phyloP scores from a whole-genome alignment of 1,139 yeast species.

The Geotrichum reessii region DNA sequence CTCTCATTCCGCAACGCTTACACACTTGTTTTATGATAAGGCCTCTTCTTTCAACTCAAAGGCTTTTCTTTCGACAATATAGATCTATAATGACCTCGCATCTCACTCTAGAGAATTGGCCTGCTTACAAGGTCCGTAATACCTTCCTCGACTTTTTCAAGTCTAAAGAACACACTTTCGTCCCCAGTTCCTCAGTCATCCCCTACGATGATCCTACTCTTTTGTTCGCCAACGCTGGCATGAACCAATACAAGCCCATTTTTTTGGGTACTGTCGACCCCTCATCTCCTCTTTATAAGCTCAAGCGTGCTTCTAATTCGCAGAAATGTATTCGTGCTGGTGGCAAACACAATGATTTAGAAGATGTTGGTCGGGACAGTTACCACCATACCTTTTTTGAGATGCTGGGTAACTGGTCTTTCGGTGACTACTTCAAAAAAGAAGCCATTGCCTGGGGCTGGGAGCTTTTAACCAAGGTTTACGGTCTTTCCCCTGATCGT shows the following conservation, averaged over 20 bases:
- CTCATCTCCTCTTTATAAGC: conserved; percentile 70
- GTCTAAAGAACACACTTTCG: conserved; percentile 62
- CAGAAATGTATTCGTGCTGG: conserved; percentile 99
- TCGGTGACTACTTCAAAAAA: conserved; percentile 94
- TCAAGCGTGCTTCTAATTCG: conserved; percentile 88
- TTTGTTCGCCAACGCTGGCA: conserved; percentile 94
- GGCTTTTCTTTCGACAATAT: conserved; percentile 2
- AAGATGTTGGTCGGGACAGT: conserved; percentile 95
- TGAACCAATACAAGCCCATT: conserved; percentile 97
- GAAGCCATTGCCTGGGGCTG: conserved; percentile 87
- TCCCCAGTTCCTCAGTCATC: conserved; percentile 89
- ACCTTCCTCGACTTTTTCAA: conserved; percentile 82
- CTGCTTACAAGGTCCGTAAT: conserved; percentile 54
- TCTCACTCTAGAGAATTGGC: conserved; percentile 21
- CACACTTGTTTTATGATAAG: conserved; percentile 2
- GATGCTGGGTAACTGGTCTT: conserved; percentile 99
- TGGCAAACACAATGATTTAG: conserved; percentile 97
- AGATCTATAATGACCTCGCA: conserved; percentile 3
- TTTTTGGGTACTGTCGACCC: conserved; percentile 97
- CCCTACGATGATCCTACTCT: conserved; percentile 98
- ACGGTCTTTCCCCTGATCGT: conserved; percentile 69
- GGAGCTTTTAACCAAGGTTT: conserved; percentile 82
- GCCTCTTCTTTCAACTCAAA: conserved; percentile 1
- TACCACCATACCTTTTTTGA: conserved; percentile 98
- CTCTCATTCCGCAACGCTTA: background rate